phyloP scores from a whole-genome alignment of 371 early-diverging fungal species.

The Rhizopus microsporus region DNA sequence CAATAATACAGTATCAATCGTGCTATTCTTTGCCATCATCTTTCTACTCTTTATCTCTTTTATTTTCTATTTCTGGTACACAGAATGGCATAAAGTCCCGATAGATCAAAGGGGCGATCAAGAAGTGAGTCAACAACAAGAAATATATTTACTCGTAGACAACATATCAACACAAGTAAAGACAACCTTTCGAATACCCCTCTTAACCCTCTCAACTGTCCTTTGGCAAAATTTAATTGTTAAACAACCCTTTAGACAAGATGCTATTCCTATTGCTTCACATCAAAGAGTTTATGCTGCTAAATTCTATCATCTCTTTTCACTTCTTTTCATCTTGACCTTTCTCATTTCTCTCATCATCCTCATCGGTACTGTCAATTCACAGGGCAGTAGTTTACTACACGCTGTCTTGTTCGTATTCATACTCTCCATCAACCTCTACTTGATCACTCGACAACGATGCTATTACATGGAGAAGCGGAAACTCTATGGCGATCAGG shows the following conservation, averaged over 20 bases:
- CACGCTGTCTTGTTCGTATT: conserved; percentile 56
- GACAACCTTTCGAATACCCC: conserved; percentile 40
- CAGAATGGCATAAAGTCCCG: conserved; percentile 49
- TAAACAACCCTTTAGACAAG: not conserved
- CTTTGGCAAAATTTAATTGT: conserved; percentile 22
- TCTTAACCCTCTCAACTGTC: conserved; percentile 31
- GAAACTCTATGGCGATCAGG: conserved; percentile 35
- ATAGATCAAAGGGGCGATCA: conserved; percentile 43
- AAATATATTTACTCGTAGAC: conserved; percentile 48
- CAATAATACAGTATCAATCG: conserved; percentile 43
- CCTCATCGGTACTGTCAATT: conserved; percentile 33
- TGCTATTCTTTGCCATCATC: conserved; percentile 46
- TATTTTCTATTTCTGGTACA: conserved; percentile 52
- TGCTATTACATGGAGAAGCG: conserved; percentile 45
- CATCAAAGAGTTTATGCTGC: conserved; percentile 41
- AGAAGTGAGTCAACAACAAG: conserved; percentile 45
- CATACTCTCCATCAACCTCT: conserved; percentile 55
- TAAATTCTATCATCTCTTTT: conserved; percentile 40
- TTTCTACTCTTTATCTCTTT: conserved; percentile 37
- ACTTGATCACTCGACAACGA: conserved; percentile 52
- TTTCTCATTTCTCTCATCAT: conserved; percentile 34
- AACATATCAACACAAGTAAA: conserved; percentile 43
- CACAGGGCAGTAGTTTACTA: conserved; percentile 21
- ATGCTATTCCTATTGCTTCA: not conserved
- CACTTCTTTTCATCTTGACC: conserved; percentile 32